Conservation (phyloP, 805 yeast species). For the Teunomyces kruisii region DNA sequence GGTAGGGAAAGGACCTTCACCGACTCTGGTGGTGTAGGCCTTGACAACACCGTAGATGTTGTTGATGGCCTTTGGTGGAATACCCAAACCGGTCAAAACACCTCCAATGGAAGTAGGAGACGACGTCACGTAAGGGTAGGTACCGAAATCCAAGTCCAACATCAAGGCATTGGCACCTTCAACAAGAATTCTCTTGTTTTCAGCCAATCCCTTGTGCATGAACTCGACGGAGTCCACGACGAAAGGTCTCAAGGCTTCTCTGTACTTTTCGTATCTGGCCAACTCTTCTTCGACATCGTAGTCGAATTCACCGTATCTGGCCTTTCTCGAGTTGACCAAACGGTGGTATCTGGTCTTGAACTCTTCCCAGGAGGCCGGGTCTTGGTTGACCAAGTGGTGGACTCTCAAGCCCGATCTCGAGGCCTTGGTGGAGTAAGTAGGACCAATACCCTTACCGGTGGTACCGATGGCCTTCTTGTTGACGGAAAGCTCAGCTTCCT, state of each 20-base stretch:
- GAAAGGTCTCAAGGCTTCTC: slow-evolving; percentile 77
- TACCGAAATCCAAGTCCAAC: slow-evolving; percentile 97
- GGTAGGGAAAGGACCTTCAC: slow-evolving; percentile 99
- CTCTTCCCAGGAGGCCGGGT: slow-evolving; percentile 90
- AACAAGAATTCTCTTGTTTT: slow-evolving; percentile 81
- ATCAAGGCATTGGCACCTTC: slow-evolving; percentile 99
- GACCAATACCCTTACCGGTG: slow-evolving; percentile 99
- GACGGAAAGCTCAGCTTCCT: slow-evolving; percentile 83
- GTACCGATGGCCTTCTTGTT: slow-evolving; percentile 92
- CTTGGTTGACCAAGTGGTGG: slow-evolving; percentile 89
- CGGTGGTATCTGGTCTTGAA: slow-evolving; percentile 77
- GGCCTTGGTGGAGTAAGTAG: slow-evolving; percentile 95
- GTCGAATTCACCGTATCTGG: slow-evolving; percentile 92
- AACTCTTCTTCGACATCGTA: slow-evolving; percentile 82
- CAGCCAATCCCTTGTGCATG: slow-evolving; percentile 73
- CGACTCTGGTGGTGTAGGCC: slow-evolving; percentile 98
- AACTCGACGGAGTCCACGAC: slow-evolving; percentile 90
- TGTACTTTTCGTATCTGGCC: slow-evolving; percentile 69
- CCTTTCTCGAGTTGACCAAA: slow-evolving; percentile 74
- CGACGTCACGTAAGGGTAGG: slow-evolving; percentile 96
- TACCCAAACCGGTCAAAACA: slow-evolving; percentile 92
- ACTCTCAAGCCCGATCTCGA: slow-evolving; percentile 96
- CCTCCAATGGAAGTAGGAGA: slow-evolving; percentile 97
- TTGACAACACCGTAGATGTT: slow-evolving; percentile 94
- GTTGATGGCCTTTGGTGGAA: slow-evolving; percentile 83